These are phyloP conservation scores for Stephanodiscus minutulus DNA, from an alignment of 108 stramenopile genomes.

Conservation along the genomic window DNA sequence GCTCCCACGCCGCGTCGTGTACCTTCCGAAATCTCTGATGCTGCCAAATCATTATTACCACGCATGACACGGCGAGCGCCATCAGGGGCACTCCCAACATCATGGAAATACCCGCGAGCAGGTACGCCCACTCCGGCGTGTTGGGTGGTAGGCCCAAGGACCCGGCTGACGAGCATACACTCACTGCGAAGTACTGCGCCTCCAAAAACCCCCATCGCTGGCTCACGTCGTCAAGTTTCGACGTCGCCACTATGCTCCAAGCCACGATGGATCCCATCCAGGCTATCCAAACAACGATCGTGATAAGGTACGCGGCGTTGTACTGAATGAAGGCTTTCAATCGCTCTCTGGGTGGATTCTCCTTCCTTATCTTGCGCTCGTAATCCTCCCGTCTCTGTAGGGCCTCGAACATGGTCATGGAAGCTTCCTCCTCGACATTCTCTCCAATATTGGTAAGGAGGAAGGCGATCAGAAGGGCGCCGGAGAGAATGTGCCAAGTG, in stretches of 20 bases:
- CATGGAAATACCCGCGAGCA: conserved; percentile 38
- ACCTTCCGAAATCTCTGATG: conserved; percentile 34
- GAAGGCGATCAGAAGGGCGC: conserved; percentile 33
- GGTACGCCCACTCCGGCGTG: conserved; percentile 19
- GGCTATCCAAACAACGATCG: conserved; percentile 21
- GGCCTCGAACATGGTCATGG: conserved; percentile 33
- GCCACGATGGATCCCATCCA: conserved; percentile 32
- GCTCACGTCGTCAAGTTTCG: not conserved
- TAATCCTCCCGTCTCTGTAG: conserved; percentile 41
- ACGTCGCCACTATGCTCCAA: conserved; percentile 34
- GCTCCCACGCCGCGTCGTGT: conserved; percentile 33
- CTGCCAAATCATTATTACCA: conserved; percentile 39
- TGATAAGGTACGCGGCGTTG: conserved; percentile 31
- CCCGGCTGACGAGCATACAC: conserved; percentile 37
- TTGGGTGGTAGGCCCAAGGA: conserved; percentile 15
- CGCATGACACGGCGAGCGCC: conserved; percentile 37
- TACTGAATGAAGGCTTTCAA: conserved; percentile 26
- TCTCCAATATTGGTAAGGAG: conserved; percentile 24
- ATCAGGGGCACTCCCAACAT: conserved; percentile 42
- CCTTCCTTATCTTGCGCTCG: conserved; percentile 33
- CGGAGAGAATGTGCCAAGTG: conserved; percentile 31
- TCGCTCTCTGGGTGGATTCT: conserved; percentile 26
- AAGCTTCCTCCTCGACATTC: conserved; percentile 33
- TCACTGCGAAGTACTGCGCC: conserved; percentile 43
- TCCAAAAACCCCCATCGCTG: conserved; percentile 20